Conservation (phyloP, 257 asterid genomes). For the Fraxinus americana region DNA sequence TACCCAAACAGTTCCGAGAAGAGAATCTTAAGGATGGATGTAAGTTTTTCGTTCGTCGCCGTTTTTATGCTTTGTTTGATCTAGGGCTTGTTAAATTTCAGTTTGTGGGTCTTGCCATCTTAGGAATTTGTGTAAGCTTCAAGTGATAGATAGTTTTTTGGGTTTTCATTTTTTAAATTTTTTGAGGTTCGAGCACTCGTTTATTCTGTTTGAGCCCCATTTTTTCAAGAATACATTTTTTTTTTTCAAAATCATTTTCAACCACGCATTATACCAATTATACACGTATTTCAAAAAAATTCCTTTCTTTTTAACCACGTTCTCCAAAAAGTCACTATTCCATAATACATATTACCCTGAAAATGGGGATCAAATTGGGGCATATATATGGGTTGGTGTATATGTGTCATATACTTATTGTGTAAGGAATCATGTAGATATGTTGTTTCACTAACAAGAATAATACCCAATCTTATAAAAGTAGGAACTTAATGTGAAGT, state of each 20-base stretch:
- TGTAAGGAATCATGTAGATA: neutral
- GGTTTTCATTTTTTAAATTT: neutral
- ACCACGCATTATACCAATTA: too few species aligned
- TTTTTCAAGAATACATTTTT: too few species aligned
- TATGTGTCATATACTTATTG: neutral
- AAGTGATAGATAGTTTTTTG: slow-evolving; percentile 1
- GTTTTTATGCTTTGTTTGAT: neutral
- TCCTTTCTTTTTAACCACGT: too few species aligned
- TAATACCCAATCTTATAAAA: too few species aligned
- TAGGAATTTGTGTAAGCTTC: neutral
- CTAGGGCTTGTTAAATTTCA: neutral
- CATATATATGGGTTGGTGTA: too few species aligned
- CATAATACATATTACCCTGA: too few species aligned
- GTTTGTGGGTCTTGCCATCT: neutral
- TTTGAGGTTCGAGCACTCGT: neutral
- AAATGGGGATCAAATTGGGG: too few species aligned
- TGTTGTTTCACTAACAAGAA: neutral
- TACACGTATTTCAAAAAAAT: too few species aligned
- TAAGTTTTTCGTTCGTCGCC: slow-evolving; percentile 31
- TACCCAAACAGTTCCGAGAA: slow-evolving; percentile 80
- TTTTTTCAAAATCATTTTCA: too few species aligned
- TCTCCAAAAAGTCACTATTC: too few species aligned
- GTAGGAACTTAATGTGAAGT: neutral
- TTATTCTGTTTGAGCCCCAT: too few species aligned
- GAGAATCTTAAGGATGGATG: slow-evolving; percentile 92